Base-by-base conservation (phyloP, 805 yeast species). In the Candida koratica region DNA sequence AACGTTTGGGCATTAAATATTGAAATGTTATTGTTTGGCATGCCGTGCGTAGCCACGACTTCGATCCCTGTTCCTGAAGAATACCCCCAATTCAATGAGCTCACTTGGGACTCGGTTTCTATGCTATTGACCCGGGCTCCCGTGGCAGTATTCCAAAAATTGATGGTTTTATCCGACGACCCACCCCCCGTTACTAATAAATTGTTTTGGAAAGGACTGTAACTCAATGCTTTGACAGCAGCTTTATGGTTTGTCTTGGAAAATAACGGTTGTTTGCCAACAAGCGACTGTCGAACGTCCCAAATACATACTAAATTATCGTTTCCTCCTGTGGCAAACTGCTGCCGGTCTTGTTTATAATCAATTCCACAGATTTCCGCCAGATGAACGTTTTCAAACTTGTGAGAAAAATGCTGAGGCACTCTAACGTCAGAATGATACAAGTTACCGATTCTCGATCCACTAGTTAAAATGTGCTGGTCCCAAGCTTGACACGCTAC, bases 141-240 rank as follows among this genome's bases (percentile, higher is more conserved):
- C 0, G 94, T 85, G 13, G 85, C 76, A 3, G 96, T 78, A 60
- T 93, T 93, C 97, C 97, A 93, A 61, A 93, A 86, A 60, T 90
- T 90, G 41, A 90, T 84, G 31, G 81, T 75, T 54, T 79, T 82
- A 60, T 93, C 97, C 20, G 84, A 75, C 9, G 95, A 82, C 11
- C 98, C 98, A 35, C 98, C 98, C 5, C 97, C 98, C 3, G 96
- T 83, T n/a, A 97, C 97, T 35, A 90, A 68, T 36, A 89, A 60
- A 42, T 84, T 81, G 19, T 64, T 65, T 48, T 86, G 90, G 56
- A 82, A 82, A 2, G 97, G 97, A 54, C 95, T 84, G 96, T 97
- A 90, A 6, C 90, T 79, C 32, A 93, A 58, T 1, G 97, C 97
- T 60, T 93, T 93, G 4, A 90, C 96, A 0, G 97, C 97, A 0